Evolutionary conservation across 768 basidiomycete genomes (phyloP).

Genomic region (Albatrellus ellisii): DNA sequence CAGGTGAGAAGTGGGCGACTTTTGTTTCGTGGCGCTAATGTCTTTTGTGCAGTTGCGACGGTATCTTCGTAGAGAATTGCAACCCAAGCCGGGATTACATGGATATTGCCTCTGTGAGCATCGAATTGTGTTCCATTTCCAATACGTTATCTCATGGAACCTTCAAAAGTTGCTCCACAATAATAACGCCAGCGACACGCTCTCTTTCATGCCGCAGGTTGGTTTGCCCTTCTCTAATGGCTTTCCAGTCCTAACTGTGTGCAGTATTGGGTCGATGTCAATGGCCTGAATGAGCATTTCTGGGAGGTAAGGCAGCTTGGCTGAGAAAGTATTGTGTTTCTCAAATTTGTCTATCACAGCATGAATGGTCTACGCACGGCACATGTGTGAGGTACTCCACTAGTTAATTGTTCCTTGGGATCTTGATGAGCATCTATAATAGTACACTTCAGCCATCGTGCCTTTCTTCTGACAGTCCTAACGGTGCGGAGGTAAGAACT

Average conservation of each 20-base stretch:
- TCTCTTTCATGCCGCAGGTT: constrained; percentile 39
- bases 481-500: constrained; percentile 43
- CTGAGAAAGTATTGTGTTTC: neutral
- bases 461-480: constrained; percentile 42
- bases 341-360: constrained; percentile 22
- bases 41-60: constrained; percentile 38
- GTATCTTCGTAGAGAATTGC: constrained; percentile 22
- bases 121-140: neutral
- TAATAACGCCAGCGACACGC: constrained; percentile 45
- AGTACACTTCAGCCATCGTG: constrained; percentile 50
- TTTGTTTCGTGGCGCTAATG: constrained; percentile 3
- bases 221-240: neutral
- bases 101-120: constrained; percentile 26
- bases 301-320: constrained; percentile 42
- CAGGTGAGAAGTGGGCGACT: constrained; percentile 42
- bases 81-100: constrained; percentile 33
- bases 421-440: no score
- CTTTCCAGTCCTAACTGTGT: constrained; percentile 17
- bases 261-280: constrained; percentile 49
- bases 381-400: constrained; percentile 25
- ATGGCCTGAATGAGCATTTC: constrained; percentile 46
- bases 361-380: constrained; percentile 64
- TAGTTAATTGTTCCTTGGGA: no score
- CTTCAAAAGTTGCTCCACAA: constrained; percentile 41
- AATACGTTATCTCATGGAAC: constrained; percentile 1